These are phyloP conservation scores for Heliocybe sulcata DNA, from an alignment of 1,284 basidiomycete genomes.

Conservation along the genomic window DNA sequence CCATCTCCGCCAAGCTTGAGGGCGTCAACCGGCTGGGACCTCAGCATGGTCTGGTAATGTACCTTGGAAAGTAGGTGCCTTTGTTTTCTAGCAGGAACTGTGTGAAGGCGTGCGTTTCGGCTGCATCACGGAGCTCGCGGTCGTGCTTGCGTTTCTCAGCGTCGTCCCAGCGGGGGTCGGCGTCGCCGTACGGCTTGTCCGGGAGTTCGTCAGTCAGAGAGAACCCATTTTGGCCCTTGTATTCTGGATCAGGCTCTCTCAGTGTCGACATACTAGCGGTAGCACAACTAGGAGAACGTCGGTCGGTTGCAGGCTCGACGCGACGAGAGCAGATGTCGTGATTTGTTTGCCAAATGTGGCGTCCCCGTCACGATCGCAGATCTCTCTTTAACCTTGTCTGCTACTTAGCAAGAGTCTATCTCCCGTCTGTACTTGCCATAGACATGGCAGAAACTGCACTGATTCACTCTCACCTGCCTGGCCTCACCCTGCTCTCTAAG, in stretches of 20 bases:
- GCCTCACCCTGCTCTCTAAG: conserved; percentile 62
- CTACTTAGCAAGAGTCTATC: too few species aligned
- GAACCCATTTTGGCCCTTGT: background rate
- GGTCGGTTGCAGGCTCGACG: too few species aligned
- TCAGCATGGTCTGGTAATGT: background rate
- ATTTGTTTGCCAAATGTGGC: too few species aligned
- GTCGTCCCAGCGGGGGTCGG: background rate
- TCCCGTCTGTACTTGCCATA: too few species aligned
- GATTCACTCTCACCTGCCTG: conserved; percentile 47
- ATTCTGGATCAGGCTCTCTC: background rate
- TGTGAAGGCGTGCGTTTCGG: conserved; percentile 9
- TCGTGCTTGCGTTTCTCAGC: background rate
- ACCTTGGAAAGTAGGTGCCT: conserved; percentile 12
- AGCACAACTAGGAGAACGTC: too few species aligned
- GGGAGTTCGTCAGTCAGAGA: background rate
- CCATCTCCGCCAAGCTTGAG: conserved; percentile 13
- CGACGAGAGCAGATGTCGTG: too few species aligned
- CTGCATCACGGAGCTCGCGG: background rate
- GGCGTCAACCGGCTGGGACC: background rate
- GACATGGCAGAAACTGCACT: conserved; percentile 25
- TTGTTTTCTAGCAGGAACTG: conserved; percentile 11
- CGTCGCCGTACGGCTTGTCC: background rate
- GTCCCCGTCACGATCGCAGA: too few species aligned
- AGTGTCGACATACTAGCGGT: background rate
- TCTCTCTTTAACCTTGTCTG: too few species aligned